These are phyloP conservation scores for Magnaporthales sp. DNA, from an alignment of 2,329 filamentous ascomycete species.

Conservation along the genomic window DNA sequence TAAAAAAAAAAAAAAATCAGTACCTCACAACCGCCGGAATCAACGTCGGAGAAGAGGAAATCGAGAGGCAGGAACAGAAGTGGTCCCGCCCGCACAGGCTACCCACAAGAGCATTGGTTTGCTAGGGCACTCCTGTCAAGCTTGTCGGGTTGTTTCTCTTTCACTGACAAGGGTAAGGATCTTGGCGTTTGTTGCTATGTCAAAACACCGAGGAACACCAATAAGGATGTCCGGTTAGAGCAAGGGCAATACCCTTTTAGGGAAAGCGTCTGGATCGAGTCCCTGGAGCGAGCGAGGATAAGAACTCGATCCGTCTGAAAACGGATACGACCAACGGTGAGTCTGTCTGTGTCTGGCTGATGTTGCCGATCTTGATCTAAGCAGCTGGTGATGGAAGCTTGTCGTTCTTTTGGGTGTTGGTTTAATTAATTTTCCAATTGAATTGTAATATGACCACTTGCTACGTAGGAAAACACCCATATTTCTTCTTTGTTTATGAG, in stretches of 20 bases:
- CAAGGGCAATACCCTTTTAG: constrained; percentile 1
- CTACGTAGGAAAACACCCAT: too few species aligned
- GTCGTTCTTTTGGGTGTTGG: neutral
- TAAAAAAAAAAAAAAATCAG: neutral
- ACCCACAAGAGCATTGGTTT: neutral
- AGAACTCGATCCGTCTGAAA: neutral
- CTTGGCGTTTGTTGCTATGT: constrained; percentile 1
- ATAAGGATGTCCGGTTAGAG: neutral
- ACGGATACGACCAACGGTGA: neutral
- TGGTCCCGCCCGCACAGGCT: constrained; percentile 1
- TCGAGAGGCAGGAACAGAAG: neutral
- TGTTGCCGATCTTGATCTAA: neutral
- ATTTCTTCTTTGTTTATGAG: neutral
- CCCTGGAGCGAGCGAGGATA: neutral
- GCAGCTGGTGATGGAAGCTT: neutral
- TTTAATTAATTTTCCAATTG: neutral
- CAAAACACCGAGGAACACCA: neutral
- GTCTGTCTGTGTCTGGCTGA: neutral
- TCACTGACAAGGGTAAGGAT: neutral
- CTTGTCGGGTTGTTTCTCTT: neutral
- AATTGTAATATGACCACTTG: too few species aligned
- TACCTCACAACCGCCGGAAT: neutral
- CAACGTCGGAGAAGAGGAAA: neutral
- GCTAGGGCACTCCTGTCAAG: neutral
- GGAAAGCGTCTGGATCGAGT: neutral